A percentile compares a stretch with the other conserved stretches of the same genome.
Conservation (phyloP, 495 filamentous ascomycete species). For the Annulohypoxylon maeteangense region DNA sequence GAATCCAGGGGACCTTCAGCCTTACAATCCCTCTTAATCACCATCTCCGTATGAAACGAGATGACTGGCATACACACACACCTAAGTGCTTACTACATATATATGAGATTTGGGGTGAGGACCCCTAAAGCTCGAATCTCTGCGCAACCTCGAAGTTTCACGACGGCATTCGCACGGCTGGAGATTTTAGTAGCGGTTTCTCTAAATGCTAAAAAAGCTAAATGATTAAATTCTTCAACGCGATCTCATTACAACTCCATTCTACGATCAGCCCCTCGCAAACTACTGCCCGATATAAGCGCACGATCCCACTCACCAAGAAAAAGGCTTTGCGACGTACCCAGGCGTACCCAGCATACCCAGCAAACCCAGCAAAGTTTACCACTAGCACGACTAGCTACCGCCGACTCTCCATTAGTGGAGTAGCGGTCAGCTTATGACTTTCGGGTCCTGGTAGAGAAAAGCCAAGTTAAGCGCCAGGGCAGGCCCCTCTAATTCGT, state of each 20-base stretch:
- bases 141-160: neutral
- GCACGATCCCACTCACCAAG: slow-evolving; percentile 29
- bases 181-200: slow-evolving; percentile 4
- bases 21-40: slow-evolving; percentile 21
- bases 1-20: slow-evolving; percentile 31
- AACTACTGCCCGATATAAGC: slow-evolving; percentile 21
- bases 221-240: slow-evolving; percentile 19
- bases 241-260: slow-evolving; percentile 11
- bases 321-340: neutral
- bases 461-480: slow-evolving; percentile 9
- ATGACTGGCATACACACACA: slow-evolving; percentile 31
- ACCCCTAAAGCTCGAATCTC: neutral
- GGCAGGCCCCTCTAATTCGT: slow-evolving; percentile 35
- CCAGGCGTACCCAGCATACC: neutral
- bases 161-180: neutral
- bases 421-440: slow-evolving; percentile 52
- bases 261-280: slow-evolving; percentile 24
- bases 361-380: too few species aligned
- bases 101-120: neutral
- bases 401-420: slow-evolving; percentile 36
- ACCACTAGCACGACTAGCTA: neutral
- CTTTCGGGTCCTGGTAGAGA: slow-evolving; percentile 25
- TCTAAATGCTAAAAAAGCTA: slow-evolving; percentile 5
- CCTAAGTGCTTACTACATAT: slow-evolving; percentile 31
- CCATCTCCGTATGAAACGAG: slow-evolving; percentile 8